Percentiles rank a stretch among this genome's conserved stretches.
Conservation (phyloP, 768 basidiomycete genomes). For the Suillus weaverae region DNA sequence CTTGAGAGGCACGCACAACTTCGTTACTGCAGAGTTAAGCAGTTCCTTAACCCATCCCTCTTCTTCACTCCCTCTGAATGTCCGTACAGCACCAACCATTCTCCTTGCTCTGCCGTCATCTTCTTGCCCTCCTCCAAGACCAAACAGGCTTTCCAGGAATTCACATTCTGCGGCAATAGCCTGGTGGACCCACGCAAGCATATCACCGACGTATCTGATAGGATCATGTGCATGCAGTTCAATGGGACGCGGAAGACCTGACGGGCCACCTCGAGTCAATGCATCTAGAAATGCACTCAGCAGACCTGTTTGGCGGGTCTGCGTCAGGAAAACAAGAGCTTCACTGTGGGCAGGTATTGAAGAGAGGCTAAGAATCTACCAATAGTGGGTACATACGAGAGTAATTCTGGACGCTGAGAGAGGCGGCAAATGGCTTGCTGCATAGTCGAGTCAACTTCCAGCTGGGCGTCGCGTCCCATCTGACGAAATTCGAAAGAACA, state of each 20-base stretch:
- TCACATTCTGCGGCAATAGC: slow-evolving; percentile 93
- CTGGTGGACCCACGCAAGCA: slow-evolving; percentile 99
- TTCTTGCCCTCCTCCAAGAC: slow-evolving; percentile 45
- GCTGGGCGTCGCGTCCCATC: slow-evolving; percentile 68
- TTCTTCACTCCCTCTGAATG: slow-evolving; percentile 56
- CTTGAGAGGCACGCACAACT: slow-evolving; percentile 86
- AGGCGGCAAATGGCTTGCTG: slow-evolving; percentile 73
- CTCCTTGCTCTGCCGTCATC: slow-evolving; percentile 27
- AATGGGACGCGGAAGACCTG: slow-evolving; percentile 86
- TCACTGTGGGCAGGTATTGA: slow-evolving; percentile 48
- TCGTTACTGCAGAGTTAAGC: slow-evolving; percentile 80
- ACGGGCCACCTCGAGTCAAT: slow-evolving; percentile 84
- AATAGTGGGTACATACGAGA: slow-evolving; percentile 35
- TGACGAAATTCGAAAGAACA: slow-evolving; percentile 82
- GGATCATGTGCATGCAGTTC: slow-evolving; percentile 99
- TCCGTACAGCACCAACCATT: slow-evolving; percentile 76
- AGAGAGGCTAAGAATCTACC: background rate
- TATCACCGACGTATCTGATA: slow-evolving; percentile 93
- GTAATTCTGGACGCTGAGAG: slow-evolving; percentile 73
- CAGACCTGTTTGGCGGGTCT: slow-evolving; percentile 79
- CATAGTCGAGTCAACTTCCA: slow-evolving; percentile 68
- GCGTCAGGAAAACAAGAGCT: slow-evolving; percentile 70
- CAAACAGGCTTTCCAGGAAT: slow-evolving; percentile 87
- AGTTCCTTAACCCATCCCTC: slow-evolving; percentile 80
- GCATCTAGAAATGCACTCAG: slow-evolving; percentile 84